Evolutionary conservation across 2,329 filamentous ascomycete genomes (phyloP), one percentile per base, ranked within the genome.

Genomic region (Aspergillus piperis): DNA sequence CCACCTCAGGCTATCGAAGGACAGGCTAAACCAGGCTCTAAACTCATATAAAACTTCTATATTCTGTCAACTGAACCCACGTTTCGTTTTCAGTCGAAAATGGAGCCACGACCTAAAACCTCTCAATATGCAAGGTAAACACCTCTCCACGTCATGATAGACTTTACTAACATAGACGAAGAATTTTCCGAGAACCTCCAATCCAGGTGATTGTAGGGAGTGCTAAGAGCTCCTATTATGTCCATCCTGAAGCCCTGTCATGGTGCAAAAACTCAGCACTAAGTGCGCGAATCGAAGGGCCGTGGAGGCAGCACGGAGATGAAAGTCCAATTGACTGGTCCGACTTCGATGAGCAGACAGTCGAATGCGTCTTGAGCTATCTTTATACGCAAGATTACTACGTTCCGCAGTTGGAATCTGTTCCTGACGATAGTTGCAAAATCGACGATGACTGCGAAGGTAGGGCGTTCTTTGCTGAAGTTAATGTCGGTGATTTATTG

Each of bases 311-410:
- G 15, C 17, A 55, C 15, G 41, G 53, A 19, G 21, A n/a, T 41
- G 21, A 15, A n/a, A 25, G 19, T 17, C 53, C 53, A 19, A 55
- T 55, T 5, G 41, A 55, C 41, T 48, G 53, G 53, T 47, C 39
- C 5, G 53, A 55, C 36, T 55, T 55, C 13, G 53, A 55, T 55
- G 53, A 55, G 23, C 51, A 15, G 51, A 54, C 53, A 1, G 30
- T 36, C 15, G 47, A 50, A 50, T 50, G 47, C 25, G 47, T 50
- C 47, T 50, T 50, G 1, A 50, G 47, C 47, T 50, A 50, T 1
- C 21, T 50, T 19, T 50, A 50, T 50, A 50, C 47, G 23, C 27
- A 21, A 1, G 47, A 50, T 2, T 50, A 50, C 27, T 50, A 50
- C n/a, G 47, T 49, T 0, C 47, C 10, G 1, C 47, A 49, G 47